phyloP scores from a whole-genome alignment of 2,329 filamentous ascomycete genomes.

The Cladosporium austrohemisphaericum region DNA sequence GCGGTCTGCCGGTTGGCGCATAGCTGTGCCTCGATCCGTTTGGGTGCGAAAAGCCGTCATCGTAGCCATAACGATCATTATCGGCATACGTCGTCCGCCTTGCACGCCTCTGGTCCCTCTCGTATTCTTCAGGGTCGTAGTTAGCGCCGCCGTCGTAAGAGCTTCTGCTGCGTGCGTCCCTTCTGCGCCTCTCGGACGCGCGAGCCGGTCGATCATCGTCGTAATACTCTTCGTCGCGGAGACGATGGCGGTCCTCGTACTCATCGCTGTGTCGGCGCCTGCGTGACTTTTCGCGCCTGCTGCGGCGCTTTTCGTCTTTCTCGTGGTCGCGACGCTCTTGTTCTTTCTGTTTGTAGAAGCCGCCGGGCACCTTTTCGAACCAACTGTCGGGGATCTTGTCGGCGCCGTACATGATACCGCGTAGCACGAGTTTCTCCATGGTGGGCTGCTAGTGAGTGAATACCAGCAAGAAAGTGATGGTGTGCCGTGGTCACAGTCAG shows the following conservation, averaged over 20 bases:
- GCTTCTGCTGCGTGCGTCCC: constrained; percentile 7
- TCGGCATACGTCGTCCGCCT: constrained; percentile 16
- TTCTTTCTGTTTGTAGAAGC: constrained; percentile 34
- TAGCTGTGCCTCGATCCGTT: not conserved
- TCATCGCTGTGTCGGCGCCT: constrained; percentile 26
- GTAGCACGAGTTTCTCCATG: constrained; percentile 28
- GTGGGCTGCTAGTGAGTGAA: not conserved
- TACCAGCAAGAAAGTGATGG: not conserved
- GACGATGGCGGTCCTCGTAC: constrained; percentile 22
- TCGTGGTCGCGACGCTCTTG: constrained; percentile 9
- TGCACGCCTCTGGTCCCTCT: constrained; percentile 5
- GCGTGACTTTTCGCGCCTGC: constrained; percentile 12
- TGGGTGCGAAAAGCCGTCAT: constrained; percentile 18
- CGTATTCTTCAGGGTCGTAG: not conserved
- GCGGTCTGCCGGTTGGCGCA: not conserved
- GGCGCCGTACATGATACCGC: constrained; percentile 27
- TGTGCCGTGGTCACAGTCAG: not conserved
- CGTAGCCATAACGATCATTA: constrained; percentile 23
- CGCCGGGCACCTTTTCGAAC: constrained; percentile 37
- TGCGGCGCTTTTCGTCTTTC: constrained; percentile 17
- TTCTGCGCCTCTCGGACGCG: constrained; percentile 8
- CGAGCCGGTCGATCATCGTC: constrained; percentile 17
- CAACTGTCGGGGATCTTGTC: constrained; percentile 38
- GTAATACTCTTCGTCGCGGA: constrained; percentile 20
- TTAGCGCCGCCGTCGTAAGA: constrained; percentile 28